A percentile compares a stretch with the other conserved stretches of the same genome.
Evolutionary conservation across 108 stramenopile genomes (phyloP).

Genomic region (Stephanodiscus triporus): DNA sequence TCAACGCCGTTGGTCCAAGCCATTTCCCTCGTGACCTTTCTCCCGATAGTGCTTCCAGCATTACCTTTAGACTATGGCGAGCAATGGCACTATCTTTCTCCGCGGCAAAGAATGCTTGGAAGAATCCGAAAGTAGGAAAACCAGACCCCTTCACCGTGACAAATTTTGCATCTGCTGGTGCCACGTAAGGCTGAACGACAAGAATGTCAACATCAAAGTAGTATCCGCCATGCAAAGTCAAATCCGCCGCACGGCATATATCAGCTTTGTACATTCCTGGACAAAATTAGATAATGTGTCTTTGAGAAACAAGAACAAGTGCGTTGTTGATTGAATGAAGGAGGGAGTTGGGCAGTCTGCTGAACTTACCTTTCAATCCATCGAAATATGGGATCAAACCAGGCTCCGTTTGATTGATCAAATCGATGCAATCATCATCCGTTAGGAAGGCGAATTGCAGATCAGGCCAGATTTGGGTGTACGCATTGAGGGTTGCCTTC

Average conservation of each 20-base stretch:
- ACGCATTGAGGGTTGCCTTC: constrained; percentile 21
- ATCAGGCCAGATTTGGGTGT: constrained; percentile 17
- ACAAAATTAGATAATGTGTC: too few relatives aligned
- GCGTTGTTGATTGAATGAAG: too few relatives aligned
- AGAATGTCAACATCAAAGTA: constrained; percentile 46
- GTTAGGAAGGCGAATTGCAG: constrained; percentile 16
- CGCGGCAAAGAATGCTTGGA: constrained; percentile 34
- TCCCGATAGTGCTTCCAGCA: constrained; percentile 15
- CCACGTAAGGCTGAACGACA: constrained; percentile 19
- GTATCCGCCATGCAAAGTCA: constrained; percentile 33
- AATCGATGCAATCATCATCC: constrained; percentile 8
- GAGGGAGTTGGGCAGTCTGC: too few relatives aligned
- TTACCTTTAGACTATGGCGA: constrained; percentile 15
- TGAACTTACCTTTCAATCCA: too few relatives aligned
- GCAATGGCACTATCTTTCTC: constrained; percentile 16
- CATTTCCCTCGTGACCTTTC: not conserved
- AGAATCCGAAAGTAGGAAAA: constrained; percentile 13
- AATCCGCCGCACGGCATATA: constrained; percentile 30
- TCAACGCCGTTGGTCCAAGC: constrained; percentile 10
- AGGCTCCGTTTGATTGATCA: too few relatives aligned
- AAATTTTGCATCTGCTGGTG: constrained; percentile 15
- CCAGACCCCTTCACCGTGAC: constrained; percentile 33
- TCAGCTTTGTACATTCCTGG: constrained; percentile 42
- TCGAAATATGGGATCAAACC: too few relatives aligned
- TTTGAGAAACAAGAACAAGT: too few relatives aligned